phyloP scores from a whole-genome alignment of 768 basidiomycete species.

The Peribolospora kevripleyi region DNA sequence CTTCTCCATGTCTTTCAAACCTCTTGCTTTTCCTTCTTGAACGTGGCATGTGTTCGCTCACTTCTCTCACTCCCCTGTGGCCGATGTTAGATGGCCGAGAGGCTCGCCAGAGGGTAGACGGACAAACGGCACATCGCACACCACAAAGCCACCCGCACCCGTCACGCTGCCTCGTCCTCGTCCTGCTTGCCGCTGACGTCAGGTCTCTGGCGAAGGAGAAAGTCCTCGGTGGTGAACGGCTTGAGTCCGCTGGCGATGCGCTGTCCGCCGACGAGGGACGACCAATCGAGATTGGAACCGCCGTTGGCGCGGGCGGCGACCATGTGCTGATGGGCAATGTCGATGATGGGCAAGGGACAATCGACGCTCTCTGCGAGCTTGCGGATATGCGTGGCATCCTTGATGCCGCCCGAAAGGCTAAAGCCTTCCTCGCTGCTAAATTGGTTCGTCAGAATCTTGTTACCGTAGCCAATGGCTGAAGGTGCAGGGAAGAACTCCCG shows the following conservation, averaged over 20 bases:
- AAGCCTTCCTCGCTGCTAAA: conserved; percentile 58
- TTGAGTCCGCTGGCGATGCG: conserved; percentile 43
- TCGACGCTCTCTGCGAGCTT: neutral
- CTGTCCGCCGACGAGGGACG: conserved; percentile 48
- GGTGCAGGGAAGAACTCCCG: conserved; percentile 47
- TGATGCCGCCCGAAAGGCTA: conserved; percentile 51
- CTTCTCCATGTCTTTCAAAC: too few relatives aligned
- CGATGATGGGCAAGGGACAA: conserved; percentile 14
- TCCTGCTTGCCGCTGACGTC: too few relatives aligned
- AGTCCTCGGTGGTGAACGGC: conserved; percentile 15
- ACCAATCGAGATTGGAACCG: conserved; percentile 53
- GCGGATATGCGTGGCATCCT: conserved; percentile 40
- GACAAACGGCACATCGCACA: too few relatives aligned
- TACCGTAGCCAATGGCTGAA: conserved; percentile 28
- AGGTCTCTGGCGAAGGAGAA: too few relatives aligned
- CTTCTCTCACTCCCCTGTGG: too few relatives aligned
- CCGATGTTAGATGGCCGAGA: too few relatives aligned
- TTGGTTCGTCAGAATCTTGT: conserved; percentile 44
- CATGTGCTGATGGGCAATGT: conserved; percentile 37
- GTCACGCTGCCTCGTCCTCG: too few relatives aligned
- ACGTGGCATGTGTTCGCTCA: too few relatives aligned
- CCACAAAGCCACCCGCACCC: too few relatives aligned
- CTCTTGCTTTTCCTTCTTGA: too few relatives aligned
- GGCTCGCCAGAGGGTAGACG: too few relatives aligned
- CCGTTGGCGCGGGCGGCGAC: conserved; percentile 55